phyloP scores from a whole-genome alignment of 805 yeast species.

The Wickerhamiella brachini region DNA sequence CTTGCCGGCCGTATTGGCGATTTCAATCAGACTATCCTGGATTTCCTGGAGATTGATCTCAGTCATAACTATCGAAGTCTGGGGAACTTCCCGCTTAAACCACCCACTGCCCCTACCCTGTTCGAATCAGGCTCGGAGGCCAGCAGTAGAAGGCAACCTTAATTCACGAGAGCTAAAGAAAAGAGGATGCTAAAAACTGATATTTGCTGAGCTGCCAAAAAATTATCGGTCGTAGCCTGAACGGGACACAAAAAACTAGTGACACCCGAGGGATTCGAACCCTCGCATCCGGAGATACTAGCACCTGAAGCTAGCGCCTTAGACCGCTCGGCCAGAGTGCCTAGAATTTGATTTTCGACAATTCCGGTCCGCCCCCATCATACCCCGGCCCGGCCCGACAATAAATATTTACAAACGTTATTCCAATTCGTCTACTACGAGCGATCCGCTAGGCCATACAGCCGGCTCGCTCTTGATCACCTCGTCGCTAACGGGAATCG shows the following conservation, averaged over 20 bases:
- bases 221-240: too few relatives aligned
- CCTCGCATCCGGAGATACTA: conserved; percentile 5
- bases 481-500: conserved; percentile 24
- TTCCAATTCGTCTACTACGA: conserved; percentile 34
- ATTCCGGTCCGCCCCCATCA: background rate
- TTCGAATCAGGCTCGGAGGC: too few relatives aligned
- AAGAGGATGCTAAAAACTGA: too few relatives aligned
- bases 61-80: background rate
- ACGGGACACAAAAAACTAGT: conserved; percentile 1
- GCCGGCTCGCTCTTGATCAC: conserved; percentile 31
- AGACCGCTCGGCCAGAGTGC: conserved; percentile 6
- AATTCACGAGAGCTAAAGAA: too few relatives aligned
- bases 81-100: background rate
- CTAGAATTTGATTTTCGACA: background rate
- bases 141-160: too few relatives aligned
- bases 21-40: conserved; percentile 25
- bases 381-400: background rate
- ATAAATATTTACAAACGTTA: background rate
- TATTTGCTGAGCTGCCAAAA: too few relatives aligned
- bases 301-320: conserved; percentile 6
- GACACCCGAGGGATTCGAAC: conserved; percentile 5
- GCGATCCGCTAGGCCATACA: conserved; percentile 52
- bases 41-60: conserved; percentile 20
- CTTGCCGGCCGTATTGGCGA: conserved; percentile 37
- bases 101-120: too few relatives aligned